Percentiles rank a stretch among this genome's conserved stretches.
phyloP scores from a whole-genome alignment of 768 basidiomycete species.

The Gymnopilus junonius region DNA sequence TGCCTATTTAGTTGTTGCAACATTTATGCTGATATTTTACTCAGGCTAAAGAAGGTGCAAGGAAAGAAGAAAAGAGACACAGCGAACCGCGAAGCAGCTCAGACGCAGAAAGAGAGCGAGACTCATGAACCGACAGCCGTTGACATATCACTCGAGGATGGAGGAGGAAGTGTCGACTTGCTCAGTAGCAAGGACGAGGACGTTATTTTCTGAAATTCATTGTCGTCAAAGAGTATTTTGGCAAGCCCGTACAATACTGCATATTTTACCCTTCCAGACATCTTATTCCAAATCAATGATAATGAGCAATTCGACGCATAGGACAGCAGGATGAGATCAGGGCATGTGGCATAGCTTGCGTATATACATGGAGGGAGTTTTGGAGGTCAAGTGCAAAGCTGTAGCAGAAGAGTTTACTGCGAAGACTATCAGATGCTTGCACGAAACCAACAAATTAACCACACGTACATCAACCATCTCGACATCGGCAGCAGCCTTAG shows the following conservation, averaged over 20 bases:
- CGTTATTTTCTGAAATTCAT: slow-evolving; percentile 75
- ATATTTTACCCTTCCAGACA: slow-evolving; percentile 1
- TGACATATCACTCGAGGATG: slow-evolving; percentile 35
- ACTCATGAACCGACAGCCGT: slow-evolving; percentile 29
- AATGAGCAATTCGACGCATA: slow-evolving; percentile 7
- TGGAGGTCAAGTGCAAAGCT: slow-evolving; percentile 25
- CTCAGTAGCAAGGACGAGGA: slow-evolving; percentile 89
- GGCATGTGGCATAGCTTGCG: slow-evolving; percentile 34
- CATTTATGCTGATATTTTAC: background rate
- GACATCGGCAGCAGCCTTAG: slow-evolving; percentile 60
- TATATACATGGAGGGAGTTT: slow-evolving; percentile 74
- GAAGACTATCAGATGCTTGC: background rate
- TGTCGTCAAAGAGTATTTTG: background rate
- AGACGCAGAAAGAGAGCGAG: slow-evolving; percentile 25
- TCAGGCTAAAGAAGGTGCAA: slow-evolving; percentile 93
- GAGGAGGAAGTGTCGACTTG: slow-evolving; percentile 52
- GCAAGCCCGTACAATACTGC: background rate
- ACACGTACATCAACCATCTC: slow-evolving; percentile 81
- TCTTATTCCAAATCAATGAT: slow-evolving; percentile 13
- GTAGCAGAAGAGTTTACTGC: slow-evolving; percentile 40
- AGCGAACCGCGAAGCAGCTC: slow-evolving; percentile 43
- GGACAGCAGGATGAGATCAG: background rate
- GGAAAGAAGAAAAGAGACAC: slow-evolving; percentile 94
- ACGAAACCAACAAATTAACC: background rate
- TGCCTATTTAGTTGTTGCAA: slow-evolving; percentile 16